Evolutionary conservation across 805 yeast genomes (phyloP), one percentile per base, ranked within the genome.

Genomic region (Candida lessepsii): DNA sequence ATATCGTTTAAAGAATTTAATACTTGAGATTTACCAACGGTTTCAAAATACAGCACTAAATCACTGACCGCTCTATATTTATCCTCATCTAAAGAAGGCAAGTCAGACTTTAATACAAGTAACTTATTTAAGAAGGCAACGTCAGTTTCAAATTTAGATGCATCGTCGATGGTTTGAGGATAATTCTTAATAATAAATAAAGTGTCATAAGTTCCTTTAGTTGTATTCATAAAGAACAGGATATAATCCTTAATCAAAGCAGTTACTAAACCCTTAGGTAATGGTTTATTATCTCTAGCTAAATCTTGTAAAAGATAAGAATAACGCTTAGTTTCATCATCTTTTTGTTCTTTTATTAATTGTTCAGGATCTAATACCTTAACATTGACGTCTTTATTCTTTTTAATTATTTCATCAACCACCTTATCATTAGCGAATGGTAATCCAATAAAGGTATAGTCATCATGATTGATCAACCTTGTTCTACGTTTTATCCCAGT

Each of bases 81-180:
- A 2, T 56, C 61, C 4, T 46, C 53, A n/a, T 43, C 37, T 34
- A 48, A 48, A 1, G 50, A 29, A 17, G 56, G 47, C 13, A 63
- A 46, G 19, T 69, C 74, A 3, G 56, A 47, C 44, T 58, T 49
- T 10, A 64, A 48, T 18, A 68, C 58, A 29, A 78, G 39, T 46
- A 70, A 60, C 36, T 70, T 66, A 41, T 67, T 57, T 36, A 74
- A 60, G 8, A 72, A 71, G 2, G 81, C 73, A 19, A 84, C 70
- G 43, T 83, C 86, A 49, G 80, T 84, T 56, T 85, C 93, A 47
- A 85, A 85, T 51, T 76, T 79, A 39, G 81, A 75, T 3, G 87
- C 83, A 45, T 84, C 90, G 35, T 75, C 75, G 28, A 85, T 71
- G 17, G 70, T 67, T 35, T 67, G 71, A 3, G 91, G 90, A 53